A percentile compares a stretch with the other conserved stretches of the same genome.
Evolutionary conservation across 2,329 filamentous ascomycete species (phyloP).

Genomic region (Aspergillus aculeatus): DNA sequence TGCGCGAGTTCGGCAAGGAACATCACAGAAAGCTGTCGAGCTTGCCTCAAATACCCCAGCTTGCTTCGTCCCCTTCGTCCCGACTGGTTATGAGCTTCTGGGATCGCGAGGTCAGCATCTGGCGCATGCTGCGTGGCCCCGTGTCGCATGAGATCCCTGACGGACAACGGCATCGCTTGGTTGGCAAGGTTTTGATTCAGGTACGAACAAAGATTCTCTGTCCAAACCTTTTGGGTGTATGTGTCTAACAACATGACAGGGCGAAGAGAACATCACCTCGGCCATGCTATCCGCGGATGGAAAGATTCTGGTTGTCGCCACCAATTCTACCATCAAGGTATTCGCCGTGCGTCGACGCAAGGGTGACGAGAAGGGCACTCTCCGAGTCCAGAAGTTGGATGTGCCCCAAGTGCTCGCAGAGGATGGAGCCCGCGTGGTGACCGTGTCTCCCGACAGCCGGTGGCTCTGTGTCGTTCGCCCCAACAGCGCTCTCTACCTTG

Average conservation of each 20-base stretch:
- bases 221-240: neutral
- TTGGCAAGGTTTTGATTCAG: slow-evolving; percentile 64
- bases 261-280: slow-evolving; percentile 80
- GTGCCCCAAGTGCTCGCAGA: slow-evolving; percentile 58
- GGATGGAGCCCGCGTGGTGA: slow-evolving; percentile 66
- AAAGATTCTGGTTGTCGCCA: slow-evolving; percentile 72
- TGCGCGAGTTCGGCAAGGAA: slow-evolving; percentile 74
- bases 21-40: slow-evolving; percentile 79
- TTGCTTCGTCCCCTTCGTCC: slow-evolving; percentile 70
- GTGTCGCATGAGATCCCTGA: slow-evolving; percentile 49
- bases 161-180: slow-evolving; percentile 46
- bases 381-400: slow-evolving; percentile 70
- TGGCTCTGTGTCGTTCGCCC: slow-evolving; percentile 56
- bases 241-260: slow-evolving; percentile 40
- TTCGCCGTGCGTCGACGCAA: slow-evolving; percentile 65
- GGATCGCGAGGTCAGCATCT: slow-evolving; percentile 83
- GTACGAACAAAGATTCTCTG: slow-evolving; percentile 26
- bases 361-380: slow-evolving; percentile 54
- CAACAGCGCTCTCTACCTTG: slow-evolving; percentile 58
- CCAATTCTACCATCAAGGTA: slow-evolving; percentile 70
- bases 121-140: slow-evolving; percentile 57
- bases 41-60: slow-evolving; percentile 73
- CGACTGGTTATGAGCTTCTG: slow-evolving; percentile 88
- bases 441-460: slow-evolving; percentile 49
- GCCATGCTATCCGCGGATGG: slow-evolving; percentile 71